These are phyloP conservation scores for Microsporum ferrugineum DNA, from an alignment of 2,329 filamentous ascomycete species.

Conservation along the genomic window DNA sequence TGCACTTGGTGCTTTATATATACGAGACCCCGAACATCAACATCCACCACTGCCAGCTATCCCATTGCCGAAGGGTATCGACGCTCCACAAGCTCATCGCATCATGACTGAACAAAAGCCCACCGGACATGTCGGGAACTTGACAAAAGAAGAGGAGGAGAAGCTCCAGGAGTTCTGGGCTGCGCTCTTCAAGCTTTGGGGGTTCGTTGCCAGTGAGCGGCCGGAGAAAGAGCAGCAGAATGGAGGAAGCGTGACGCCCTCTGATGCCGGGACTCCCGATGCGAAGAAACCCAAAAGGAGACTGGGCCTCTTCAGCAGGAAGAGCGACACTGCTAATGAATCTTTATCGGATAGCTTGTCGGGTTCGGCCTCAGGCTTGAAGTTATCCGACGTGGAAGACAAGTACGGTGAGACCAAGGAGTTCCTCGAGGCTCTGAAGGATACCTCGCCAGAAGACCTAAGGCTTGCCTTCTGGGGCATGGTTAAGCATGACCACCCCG, in stretches of 20 bases:
- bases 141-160: conserved; percentile 78
- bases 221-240: conserved; percentile 10
- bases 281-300: conserved; percentile 65
- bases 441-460: conserved; percentile 64
- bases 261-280: conserved; percentile 23
- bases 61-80: background rate
- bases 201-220: conserved; percentile 38
- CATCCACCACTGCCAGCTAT: background rate
- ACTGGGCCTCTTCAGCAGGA: conserved; percentile 56
- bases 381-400: conserved; percentile 54
- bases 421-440: conserved; percentile 70
- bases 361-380: conserved; percentile 27
- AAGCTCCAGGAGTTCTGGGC: conserved; percentile 84
- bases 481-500: conserved; percentile 91
- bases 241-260: background rate
- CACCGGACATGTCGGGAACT: conserved; percentile 64
- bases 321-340: conserved; percentile 29
- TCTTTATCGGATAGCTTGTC: conserved; percentile 24
- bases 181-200: conserved; percentile 60
- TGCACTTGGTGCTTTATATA: conserved; percentile 25
- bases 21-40: conserved; percentile 10
- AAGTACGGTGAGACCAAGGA: conserved; percentile 87
- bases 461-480: conserved; percentile 78
- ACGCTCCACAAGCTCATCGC: conserved; percentile 8
- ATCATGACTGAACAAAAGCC: conserved; percentile 24